Base-by-base conservation (phyloP, 129 eudicot genomes). In the Calendula officinalis region DNA sequence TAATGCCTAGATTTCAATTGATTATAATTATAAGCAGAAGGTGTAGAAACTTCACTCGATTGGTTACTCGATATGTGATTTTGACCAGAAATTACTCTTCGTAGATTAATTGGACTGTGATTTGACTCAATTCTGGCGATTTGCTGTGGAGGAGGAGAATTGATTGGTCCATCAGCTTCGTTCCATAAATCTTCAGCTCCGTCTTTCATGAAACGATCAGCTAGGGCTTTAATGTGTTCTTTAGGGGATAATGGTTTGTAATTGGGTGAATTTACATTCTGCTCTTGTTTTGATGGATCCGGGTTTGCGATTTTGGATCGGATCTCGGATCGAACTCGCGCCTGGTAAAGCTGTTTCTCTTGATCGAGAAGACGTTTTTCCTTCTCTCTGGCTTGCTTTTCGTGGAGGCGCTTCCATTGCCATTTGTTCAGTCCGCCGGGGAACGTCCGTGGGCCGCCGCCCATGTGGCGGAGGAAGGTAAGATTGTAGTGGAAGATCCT, bases 161-260 rank as follows among this genome's bases (percentile, higher is more conserved):
- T 53, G 5, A 78, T 46, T 6, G 96, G 98, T 0, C 98, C 98
- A 10, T 91, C 98, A 46, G 69, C 76, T 46, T 81, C 88, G 47
- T 91, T 91, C 98, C 98, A 92, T 73, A 92, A 71, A 69, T 88
- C 96, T 76, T 88, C 98, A 56, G 98, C 98, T 8, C 98, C 98
- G 14, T 77, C 86, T 66, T 81, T 91, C 89, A 88, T 76, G 69
- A 91, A 91, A 36, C 96, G 75, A 66, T 91, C 96, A 50, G 98
- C 98, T 8, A 88, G 83, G 44, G 77, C 79, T 74, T 78, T 91
- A 33, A 91, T 61, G 16, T 91, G 98, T n/a, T 82, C 84, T 64
- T 79, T 42, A 10, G 98, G 91, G 1, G 91, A 69, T 48, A 84
- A 36, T 0, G 96, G 96, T 43, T 66, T 60, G 42, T 73, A 83